Evolutionary conservation across 2,329 filamentous ascomycete species (phyloP).

Genomic region (Tolypocladium sp.): DNA sequence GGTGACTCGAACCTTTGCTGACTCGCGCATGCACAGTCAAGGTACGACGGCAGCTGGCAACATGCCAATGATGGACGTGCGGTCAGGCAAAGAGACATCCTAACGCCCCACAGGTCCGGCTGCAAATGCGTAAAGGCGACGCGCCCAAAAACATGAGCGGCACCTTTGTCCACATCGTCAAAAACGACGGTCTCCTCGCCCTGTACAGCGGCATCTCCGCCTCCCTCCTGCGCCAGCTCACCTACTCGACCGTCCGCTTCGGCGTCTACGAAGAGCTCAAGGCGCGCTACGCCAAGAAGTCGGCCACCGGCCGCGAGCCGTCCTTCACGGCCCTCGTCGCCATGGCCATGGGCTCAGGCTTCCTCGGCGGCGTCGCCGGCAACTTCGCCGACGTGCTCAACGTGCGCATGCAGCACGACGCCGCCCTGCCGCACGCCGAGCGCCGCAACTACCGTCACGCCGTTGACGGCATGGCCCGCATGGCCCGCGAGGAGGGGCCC

Average conservation of each 20-base stretch:
- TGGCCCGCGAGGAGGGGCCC: slow-evolving; percentile 78
- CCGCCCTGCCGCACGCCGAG: slow-evolving; percentile 61
- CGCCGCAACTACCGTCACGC: slow-evolving; percentile 86
- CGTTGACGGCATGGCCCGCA: slow-evolving; percentile 74
- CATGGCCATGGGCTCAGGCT: slow-evolving; percentile 75
- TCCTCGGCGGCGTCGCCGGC: slow-evolving; percentile 80
- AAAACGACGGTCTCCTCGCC: slow-evolving; percentile 64
- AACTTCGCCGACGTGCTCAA: slow-evolving; percentile 96
- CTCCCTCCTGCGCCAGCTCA: slow-evolving; percentile 84
- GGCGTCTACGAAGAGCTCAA: slow-evolving; percentile 95
- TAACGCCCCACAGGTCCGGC: slow-evolving; percentile 54
- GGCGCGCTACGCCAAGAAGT: slow-evolving; percentile 43
- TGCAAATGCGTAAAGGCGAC: slow-evolving; percentile 74
- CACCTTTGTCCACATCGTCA: slow-evolving; percentile 76
- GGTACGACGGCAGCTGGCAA: slow-evolving; percentile 2
- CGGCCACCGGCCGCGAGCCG: slow-evolving; percentile 37
- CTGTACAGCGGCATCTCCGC: slow-evolving; percentile 90
- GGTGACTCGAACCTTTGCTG: background rate
- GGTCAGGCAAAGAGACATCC: background rate
- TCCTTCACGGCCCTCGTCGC: slow-evolving; percentile 70
- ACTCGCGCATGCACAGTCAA: slow-evolving; percentile 6
- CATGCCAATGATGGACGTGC: background rate
- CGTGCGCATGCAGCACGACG: slow-evolving; percentile 95
- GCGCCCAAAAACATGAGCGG: slow-evolving; percentile 73
- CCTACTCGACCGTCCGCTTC: slow-evolving; percentile 94